Evolutionary conservation across 345 rosid genomes (phyloP).

Genomic region (Populus nigra): DNA sequence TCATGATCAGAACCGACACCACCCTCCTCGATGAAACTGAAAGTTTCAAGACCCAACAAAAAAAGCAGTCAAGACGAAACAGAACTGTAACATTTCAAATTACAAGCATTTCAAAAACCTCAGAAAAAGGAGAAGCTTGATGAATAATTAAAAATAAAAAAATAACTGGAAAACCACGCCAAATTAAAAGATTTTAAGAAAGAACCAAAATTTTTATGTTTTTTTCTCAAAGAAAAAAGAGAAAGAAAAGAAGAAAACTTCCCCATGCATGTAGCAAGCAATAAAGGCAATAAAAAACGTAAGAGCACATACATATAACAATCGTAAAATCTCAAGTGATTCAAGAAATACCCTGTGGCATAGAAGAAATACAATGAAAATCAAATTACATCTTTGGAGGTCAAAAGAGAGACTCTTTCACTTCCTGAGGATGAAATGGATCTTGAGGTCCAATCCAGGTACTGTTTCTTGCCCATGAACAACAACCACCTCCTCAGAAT

Average conservation of each 20-base stretch:
- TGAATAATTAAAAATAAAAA: too few relatives aligned
- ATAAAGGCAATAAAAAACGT: neutral
- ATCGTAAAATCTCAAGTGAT: neutral
- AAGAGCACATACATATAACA: neutral
- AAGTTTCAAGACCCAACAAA: neutral
- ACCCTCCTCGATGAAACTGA: neutral
- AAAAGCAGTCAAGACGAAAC: neutral
- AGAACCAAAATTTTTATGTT: neutral
- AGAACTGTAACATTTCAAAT: neutral
- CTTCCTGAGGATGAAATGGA: constrained; percentile 43
- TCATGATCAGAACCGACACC: neutral
- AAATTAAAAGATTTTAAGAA: too few relatives aligned
- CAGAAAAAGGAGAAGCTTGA: too few relatives aligned
- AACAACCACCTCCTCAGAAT: neutral
- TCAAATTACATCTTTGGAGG: constrained; percentile 41
- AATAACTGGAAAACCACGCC: too few relatives aligned
- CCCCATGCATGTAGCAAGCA: neutral
- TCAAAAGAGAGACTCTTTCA: constrained; percentile 55
- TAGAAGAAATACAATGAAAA: neutral
- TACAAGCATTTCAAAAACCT: neutral
- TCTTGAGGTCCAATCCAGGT: constrained; percentile 53
- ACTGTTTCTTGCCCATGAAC: constrained; percentile 61
- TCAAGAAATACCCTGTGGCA: constrained; percentile 15
- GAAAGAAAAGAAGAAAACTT: neutral
- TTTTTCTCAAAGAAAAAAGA: neutral